phyloP scores from a whole-genome alignment of 768 basidiomycete genomes.

The Mycena filopes region DNA sequence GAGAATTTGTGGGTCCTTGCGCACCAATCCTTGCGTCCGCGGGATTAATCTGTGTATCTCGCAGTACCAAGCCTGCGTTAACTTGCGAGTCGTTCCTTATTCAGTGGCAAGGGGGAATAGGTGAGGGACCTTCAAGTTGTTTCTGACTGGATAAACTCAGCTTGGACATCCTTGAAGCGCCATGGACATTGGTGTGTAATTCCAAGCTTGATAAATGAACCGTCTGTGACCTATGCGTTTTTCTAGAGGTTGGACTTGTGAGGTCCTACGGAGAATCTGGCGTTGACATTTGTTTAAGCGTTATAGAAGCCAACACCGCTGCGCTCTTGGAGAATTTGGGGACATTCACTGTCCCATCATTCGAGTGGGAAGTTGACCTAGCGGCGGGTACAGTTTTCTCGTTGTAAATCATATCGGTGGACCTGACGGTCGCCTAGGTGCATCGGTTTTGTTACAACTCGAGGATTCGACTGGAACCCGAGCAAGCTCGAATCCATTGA shows the following conservation, averaged over 20 bases:
- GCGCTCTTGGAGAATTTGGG: constrained; percentile 20
- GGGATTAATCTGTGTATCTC: background rate
- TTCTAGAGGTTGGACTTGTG: constrained; percentile 7
- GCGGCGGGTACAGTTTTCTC: constrained; percentile 11
- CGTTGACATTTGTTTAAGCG: background rate
- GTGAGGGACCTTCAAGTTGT: background rate
- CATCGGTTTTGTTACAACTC: constrained; percentile 8
- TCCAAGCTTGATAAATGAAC: background rate
- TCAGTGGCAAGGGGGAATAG: constrained; percentile 28
- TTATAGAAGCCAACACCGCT: constrained; percentile 10
- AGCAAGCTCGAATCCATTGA: constrained; percentile 12
- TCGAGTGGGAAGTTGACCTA: constrained; percentile 27
- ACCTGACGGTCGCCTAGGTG: background rate
- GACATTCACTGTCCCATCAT: constrained; percentile 14
- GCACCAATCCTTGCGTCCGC: background rate
- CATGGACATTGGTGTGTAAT: constrained; percentile 25
- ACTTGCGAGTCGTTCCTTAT: constrained; percentile 25
- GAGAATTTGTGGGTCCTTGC: constrained; percentile 20
- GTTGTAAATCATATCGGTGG: too few relatives aligned
- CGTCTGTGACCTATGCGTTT: background rate
- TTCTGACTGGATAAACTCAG: background rate
- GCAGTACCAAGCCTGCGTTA: constrained; percentile 20
- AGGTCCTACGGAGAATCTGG: background rate
- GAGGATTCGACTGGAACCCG: constrained; percentile 15
- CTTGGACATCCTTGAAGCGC: constrained; percentile 5